Evolutionary conservation across 768 basidiomycete genomes (phyloP), one percentile per base, ranked within the genome.

Genomic region (Kwoniella bestiolae): DNA sequence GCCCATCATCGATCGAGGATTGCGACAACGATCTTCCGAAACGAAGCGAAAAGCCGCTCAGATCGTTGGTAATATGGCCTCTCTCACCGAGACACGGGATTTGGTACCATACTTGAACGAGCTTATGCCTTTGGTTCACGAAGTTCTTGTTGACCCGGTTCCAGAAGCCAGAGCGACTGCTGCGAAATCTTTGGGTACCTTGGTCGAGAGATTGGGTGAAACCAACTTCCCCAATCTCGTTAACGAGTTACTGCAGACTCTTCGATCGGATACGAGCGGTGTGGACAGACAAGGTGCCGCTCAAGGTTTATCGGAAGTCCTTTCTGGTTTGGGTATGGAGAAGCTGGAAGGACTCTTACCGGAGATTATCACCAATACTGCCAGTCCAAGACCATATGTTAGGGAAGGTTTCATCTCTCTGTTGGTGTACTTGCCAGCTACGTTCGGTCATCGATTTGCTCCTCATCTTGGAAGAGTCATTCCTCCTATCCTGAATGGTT

Each of bases 401-500:
- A 87, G 94, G 35, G 96, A 98, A 84, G 96, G 96, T 9, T 98
- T 97, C 85, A 98, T 99, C 89, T 96, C 94, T 0, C 84, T 98
- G 12, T 87, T 99, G 35, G 93, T 98, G 18, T 98, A 90, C 83
- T 83, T 98, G 2, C 95, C 96, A 1, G 89, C 94, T 1, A 98
- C 95, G 1, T 98, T 99, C 76, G 96, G 96, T 6, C 89, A 90
- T 61, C 89, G 94, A 47, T 98, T 99, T 87, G 89, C 94, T 69
- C 95, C 94, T 0, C 94, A 98, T 82, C 84, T 99, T 8, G 91
- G 92, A 6, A 91, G 92, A 81, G 95, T 99, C 76, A 91, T 98
- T 46, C 83, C 90, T 9, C 95, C 95, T 0, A 95, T 99, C 69
- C 85, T 98, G 34, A 87, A 87, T 49, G 96, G 96, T 67, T 83